Evolutionary conservation across 768 basidiomycete species (phyloP).

Genomic region (Amanita thiersii): DNA sequence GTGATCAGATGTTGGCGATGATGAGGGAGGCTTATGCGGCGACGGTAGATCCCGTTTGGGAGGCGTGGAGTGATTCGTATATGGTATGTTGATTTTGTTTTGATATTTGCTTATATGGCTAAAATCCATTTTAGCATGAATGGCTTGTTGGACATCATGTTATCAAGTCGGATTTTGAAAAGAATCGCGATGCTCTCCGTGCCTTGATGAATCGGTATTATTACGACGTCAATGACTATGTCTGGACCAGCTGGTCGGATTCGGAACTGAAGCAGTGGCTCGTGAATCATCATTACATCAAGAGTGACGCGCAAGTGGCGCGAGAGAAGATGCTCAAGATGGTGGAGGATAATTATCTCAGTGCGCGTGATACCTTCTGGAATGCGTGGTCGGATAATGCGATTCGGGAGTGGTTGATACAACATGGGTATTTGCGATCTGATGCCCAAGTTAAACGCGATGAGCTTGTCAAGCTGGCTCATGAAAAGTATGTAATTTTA

Average conservation of each 20-base stretch:
- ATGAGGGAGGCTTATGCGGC: conserved; percentile 64
- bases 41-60: conserved; percentile 60
- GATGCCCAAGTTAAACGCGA: conserved; percentile 65
- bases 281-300: conserved; percentile 62
- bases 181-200: conserved; percentile 53
- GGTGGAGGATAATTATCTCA: conserved; percentile 61
- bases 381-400: conserved; percentile 67
- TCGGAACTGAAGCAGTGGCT: conserved; percentile 75
- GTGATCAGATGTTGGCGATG: conserved; percentile 58
- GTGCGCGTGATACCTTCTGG: conserved; percentile 53
- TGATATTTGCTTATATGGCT: not conserved
- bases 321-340: conserved; percentile 76
- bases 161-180: conserved; percentile 44
- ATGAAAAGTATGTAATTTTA: conserved; percentile 45
- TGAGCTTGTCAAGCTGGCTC: conserved; percentile 65
- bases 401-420: conserved; percentile 65
- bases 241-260: conserved; percentile 70
- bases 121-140: conserved; percentile 39
- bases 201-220: conserved; percentile 74
- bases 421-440: conserved; percentile 55
- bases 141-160: conserved; percentile 82
- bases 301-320: conserved; percentile 55
- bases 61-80: conserved; percentile 82
- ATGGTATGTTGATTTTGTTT: conserved; percentile 40
- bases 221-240: conserved; percentile 45